Percentiles rank a stretch among this genome's conserved stretches.
These are phyloP conservation scores for Sugiyamaella neomexicana DNA, from an alignment of 1,139 yeast genomes.

Conservation along the genomic window DNA sequence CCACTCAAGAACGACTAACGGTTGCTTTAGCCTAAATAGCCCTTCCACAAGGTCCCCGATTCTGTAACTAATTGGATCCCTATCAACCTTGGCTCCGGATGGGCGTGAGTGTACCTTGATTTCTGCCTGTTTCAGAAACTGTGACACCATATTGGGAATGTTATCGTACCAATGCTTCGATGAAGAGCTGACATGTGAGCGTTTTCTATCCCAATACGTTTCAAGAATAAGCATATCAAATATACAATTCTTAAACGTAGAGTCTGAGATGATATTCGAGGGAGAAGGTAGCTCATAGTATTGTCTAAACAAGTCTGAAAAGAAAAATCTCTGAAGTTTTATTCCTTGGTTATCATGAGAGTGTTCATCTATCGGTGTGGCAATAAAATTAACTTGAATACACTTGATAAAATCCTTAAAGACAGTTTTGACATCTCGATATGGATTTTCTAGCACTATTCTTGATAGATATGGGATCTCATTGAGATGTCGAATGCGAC, in stretches of 20 bases:
- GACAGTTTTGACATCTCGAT: not conserved
- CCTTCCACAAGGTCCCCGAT: slow-evolving; percentile 10
- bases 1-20: slow-evolving; percentile 8
- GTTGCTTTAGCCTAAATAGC: not conserved
- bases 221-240: slow-evolving; percentile 1
- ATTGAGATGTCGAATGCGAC: slow-evolving; percentile 7
- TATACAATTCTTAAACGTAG: not conserved
- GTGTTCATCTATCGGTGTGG: not conserved
- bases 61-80: slow-evolving; percentile 4
- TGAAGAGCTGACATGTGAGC: not conserved
- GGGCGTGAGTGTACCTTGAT: not conserved
- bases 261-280: not conserved
- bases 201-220: not conserved
- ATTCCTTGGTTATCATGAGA: not conserved
- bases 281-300: not conserved
- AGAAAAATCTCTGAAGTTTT: not conserved
- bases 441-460: slow-evolving; percentile 3
- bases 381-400: not conserved
- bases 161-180: not conserved
- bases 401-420: slow-evolving; percentile 4
- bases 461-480: slow-evolving; percentile 8
- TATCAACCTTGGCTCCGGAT: not conserved
- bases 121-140: not conserved
- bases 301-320: slow-evolving; percentile 3
- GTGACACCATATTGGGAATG: not conserved